Evolutionary conservation across 176 grass and related monocot species (phyloP).

Genomic region (Bolboschoenus planiculmis): DNA sequence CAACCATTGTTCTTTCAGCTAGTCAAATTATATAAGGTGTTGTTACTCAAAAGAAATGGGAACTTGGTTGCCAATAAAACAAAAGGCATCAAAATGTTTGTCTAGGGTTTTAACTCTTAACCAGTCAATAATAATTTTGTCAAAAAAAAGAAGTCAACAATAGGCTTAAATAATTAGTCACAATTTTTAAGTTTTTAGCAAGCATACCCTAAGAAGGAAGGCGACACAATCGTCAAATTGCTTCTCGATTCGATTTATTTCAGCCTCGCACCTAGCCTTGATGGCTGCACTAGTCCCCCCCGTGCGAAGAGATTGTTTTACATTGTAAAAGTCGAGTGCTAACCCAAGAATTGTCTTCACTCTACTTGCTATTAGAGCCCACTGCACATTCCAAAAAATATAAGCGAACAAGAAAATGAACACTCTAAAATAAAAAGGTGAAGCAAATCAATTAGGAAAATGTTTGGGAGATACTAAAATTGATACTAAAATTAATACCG

Average conservation of each 20-base stretch:
- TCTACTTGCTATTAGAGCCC: slow-evolving; percentile 83
- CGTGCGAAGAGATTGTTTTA: slow-evolving; percentile 58
- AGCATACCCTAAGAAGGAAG: slow-evolving; percentile 69
- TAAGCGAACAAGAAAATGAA: neutral
- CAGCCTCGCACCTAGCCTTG: slow-evolving; percentile 73
- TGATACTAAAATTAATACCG: too few species aligned
- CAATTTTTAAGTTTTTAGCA: neutral
- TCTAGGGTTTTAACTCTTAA: neutral
- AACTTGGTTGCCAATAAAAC: neutral
- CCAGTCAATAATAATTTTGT: neutral
- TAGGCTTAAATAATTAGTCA: neutral
- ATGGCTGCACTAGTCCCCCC: slow-evolving; percentile 64
- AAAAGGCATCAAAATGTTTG: neutral
- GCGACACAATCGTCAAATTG: slow-evolving; percentile 82
- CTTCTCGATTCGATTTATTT: slow-evolving; percentile 86
- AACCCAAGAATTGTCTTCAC: slow-evolving; percentile 90
- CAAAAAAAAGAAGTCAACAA: neutral
- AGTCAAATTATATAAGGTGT: neutral
- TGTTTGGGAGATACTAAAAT: too few species aligned
- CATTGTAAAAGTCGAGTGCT: slow-evolving; percentile 72
- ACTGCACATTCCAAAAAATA: slow-evolving; percentile 27
- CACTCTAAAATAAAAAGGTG: neutral
- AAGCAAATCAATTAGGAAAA: neutral
- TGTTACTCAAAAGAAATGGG: neutral
- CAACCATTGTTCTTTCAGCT: neutral